phyloP scores from a whole-genome alignment of 2,329 filamentous ascomycete species.

The Penicillium frequentans region DNA sequence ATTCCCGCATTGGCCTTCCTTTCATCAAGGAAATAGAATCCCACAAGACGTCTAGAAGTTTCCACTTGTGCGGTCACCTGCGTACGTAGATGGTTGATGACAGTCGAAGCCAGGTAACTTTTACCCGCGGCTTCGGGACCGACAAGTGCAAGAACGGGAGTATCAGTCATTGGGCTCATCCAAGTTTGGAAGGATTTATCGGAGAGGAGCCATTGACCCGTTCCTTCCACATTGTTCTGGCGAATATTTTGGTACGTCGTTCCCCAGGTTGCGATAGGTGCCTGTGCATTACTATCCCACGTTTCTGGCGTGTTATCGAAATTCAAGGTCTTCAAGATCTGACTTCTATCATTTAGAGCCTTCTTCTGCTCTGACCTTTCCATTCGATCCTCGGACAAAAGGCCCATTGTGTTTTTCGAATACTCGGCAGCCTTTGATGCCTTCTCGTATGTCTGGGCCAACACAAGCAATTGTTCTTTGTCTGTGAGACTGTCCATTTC shows the following conservation, averaged over 20 bases:
- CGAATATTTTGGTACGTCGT: conserved; percentile 5
- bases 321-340: background rate
- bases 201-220: background rate
- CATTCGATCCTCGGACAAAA: too few species aligned
- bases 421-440: too few species aligned
- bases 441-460: too few species aligned
- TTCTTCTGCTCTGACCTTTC: background rate
- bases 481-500: too few species aligned
- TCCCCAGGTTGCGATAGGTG: conserved; percentile 2
- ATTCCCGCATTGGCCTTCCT: background rate
- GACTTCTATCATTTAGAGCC: background rate
- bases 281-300: background rate
- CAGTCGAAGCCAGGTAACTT: conserved; percentile 6
- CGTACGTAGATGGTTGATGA: conserved; percentile 1
- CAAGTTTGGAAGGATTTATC: background rate
- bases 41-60: conserved; percentile 1
- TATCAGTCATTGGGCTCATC: background rate
- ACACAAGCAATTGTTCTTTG: too few species aligned
- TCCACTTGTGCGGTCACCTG: background rate
- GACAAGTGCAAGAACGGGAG: conserved; percentile 3
- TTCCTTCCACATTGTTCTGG: conserved; percentile 1
- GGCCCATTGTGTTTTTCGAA: too few species aligned
- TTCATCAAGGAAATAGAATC: conserved; percentile 5
- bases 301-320: conserved; percentile 1
- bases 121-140: conserved; percentile 8